phyloP scores from a whole-genome alignment of 108 stramenopile species.

The Schizochytrium sp. region DNA sequence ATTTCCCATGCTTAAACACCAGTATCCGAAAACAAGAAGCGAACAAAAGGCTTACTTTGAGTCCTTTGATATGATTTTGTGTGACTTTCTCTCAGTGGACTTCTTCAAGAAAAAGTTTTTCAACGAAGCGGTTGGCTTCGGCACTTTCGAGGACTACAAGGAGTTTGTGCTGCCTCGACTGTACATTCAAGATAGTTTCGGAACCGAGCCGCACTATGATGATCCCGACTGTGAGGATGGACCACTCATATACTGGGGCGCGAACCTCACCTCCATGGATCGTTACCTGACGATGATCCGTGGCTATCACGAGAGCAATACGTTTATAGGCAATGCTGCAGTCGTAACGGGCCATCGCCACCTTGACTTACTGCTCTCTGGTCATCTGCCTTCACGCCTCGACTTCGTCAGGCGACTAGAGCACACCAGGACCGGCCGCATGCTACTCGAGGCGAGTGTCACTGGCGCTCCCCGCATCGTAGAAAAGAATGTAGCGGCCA shows the following conservation, averaged over 20 bases:
- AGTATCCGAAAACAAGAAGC: background rate
- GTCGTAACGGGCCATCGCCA: background rate
- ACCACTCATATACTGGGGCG: background rate
- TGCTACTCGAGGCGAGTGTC: background rate
- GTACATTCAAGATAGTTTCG: background rate
- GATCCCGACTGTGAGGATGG: background rate
- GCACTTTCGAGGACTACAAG: background rate
- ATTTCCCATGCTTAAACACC: background rate
- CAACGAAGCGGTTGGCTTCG: background rate
- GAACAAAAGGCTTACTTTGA: background rate
- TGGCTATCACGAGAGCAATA: background rate
- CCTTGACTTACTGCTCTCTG: background rate
- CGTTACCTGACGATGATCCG: background rate
- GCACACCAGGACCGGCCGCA: background rate
- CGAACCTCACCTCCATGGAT: background rate
- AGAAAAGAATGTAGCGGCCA: no score
- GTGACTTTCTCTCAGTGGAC: background rate
- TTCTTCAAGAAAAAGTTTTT: background rate
- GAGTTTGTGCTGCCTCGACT: background rate
- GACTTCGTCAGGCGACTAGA: background rate
- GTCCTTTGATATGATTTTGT: background rate
- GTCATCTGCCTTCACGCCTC: background rate
- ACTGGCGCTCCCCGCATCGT: background rate
- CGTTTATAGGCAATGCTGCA: background rate
- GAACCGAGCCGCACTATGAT: background rate